Percentiles rank a stretch among this genome's conserved stretches.
Conservation (phyloP, 75 land plant species). For the Picea sitchensis region DNA sequence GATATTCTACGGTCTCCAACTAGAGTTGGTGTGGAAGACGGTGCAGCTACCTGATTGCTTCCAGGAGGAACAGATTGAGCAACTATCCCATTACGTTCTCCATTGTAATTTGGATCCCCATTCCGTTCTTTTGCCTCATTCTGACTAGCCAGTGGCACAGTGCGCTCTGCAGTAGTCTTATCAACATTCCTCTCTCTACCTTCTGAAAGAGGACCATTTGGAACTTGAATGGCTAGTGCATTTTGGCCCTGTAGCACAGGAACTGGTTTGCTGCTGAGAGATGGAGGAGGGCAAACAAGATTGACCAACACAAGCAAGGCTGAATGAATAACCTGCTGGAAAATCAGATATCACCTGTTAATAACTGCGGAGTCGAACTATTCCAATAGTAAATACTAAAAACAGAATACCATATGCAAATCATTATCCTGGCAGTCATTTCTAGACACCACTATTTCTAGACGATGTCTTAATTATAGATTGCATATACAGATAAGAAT, state of each 20-base stretch:
- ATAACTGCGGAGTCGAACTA: no score
- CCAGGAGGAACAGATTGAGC: constrained; percentile 12
- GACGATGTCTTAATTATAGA: background rate
- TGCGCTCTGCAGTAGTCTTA: constrained; percentile 24
- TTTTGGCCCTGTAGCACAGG: constrained; percentile 28
- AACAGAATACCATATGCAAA: constrained; percentile 7
- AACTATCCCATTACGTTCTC: constrained; percentile 29
- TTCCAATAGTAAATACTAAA: background rate
- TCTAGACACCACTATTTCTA: background rate
- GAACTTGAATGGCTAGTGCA: constrained; percentile 18
- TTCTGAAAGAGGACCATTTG: constrained; percentile 23
- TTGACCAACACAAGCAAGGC: constrained; percentile 87
- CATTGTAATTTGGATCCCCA: constrained; percentile 27
- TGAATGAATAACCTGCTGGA: constrained; percentile 78
- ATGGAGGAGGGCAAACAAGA: constrained; percentile 98
- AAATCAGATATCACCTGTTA: background rate
- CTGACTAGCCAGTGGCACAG: constrained; percentile 14
- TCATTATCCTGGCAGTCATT: background rate
- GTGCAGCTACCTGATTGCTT: constrained; percentile 21
- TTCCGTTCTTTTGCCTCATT: constrained; percentile 46
- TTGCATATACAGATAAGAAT: background rate
- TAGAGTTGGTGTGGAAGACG: constrained; percentile 48
- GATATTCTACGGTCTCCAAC: constrained; percentile 95
- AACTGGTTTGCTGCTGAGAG: constrained; percentile 74
- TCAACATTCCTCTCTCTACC: constrained; percentile 45